Evolutionary conservation across 495 filamentous ascomycete species (phyloP), one percentile per base, ranked within the genome.

Genomic region (Penicillium cataractarum): DNA sequence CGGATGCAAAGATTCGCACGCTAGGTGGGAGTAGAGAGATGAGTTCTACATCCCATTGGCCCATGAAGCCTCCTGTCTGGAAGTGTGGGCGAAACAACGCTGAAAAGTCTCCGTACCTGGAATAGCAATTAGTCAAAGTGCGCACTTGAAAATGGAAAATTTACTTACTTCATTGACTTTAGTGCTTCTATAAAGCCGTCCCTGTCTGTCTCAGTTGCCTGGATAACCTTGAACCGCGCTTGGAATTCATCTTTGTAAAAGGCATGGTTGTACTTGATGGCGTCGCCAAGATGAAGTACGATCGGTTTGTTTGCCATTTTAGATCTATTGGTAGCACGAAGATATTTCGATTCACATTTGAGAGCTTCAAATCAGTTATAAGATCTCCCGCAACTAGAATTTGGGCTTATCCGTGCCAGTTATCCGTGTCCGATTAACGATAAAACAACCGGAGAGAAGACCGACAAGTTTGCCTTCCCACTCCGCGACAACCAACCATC

Each of bases 21-120:
- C 80, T 83, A 21, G 57, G 57, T 2, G 89, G 89, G n/a, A 92
- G 77, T 21, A 88, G 68, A 6, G 74, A 66, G 39, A 92, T 87
- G 26, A 91, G 74, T 68, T 91, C 88, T 44, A 76, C 70, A 66
- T 91, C 87, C 89, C 89, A 91, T 46, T 78, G 75, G 32, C 86
- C 86, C 62, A 68, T 90, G 76, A 90, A 87, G 9, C 84, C 86
- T 13, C 88, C 88, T 0, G 84, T 89, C 57, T 87, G 87, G 86
- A 87, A 91, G 66, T 88, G 89, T 2, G 88, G 89, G 22, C 88
- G 78, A 69, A 90, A 88, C 63, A 90, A 85, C 26, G 86, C 89
- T 2, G 78, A 77, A 66, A 91, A 90, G 63, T 89, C 74, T 2
- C 88, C 89, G 81, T 87, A 92, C 71, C 78, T 67, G 55, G 8